phyloP scores from a whole-genome alignment of 2,329 filamentous ascomycete species.

The Colletotrichum costaricense region DNA sequence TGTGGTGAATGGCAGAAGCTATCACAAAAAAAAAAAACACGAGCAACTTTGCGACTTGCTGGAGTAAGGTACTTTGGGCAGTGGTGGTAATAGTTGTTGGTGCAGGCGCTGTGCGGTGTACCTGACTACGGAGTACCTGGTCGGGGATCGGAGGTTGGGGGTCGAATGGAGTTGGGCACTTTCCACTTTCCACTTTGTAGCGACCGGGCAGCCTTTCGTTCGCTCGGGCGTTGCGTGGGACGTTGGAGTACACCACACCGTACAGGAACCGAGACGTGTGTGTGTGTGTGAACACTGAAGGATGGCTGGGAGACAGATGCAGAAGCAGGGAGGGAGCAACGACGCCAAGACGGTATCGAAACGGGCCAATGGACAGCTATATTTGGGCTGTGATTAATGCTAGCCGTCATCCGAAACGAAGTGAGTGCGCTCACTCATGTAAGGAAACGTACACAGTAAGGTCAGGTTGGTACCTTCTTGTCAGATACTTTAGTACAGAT shows the following conservation, averaged over 20 bases:
- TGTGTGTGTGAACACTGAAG: background rate
- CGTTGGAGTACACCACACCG: background rate
- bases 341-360: conserved; percentile 14
- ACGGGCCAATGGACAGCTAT: conserved; percentile 28
- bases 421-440: background rate
- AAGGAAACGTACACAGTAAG: no score
- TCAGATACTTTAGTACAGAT: background rate
- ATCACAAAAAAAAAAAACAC: conserved; percentile 6
- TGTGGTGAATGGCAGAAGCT: conserved; percentile 6
- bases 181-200: background rate
- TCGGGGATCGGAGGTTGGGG: conserved; percentile 35
- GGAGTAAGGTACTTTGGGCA: background rate
- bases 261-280: conserved; percentile 1
- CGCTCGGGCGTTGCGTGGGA: conserved; percentile 6
- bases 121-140: conserved; percentile 5
- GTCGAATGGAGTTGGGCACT: conserved; percentile 26
- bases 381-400: conserved; percentile 30
- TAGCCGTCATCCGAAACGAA: conserved; percentile 29
- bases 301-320: background rate
- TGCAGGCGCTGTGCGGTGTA: background rate
- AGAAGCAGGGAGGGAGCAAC: background rate
- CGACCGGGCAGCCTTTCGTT: background rate
- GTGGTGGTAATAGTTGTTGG: background rate
- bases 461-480: background rate
- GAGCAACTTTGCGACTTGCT: conserved; percentile 24